Conservation (phyloP, 495 filamentous ascomycete genomes). For the Aspergillus asperescens region DNA sequence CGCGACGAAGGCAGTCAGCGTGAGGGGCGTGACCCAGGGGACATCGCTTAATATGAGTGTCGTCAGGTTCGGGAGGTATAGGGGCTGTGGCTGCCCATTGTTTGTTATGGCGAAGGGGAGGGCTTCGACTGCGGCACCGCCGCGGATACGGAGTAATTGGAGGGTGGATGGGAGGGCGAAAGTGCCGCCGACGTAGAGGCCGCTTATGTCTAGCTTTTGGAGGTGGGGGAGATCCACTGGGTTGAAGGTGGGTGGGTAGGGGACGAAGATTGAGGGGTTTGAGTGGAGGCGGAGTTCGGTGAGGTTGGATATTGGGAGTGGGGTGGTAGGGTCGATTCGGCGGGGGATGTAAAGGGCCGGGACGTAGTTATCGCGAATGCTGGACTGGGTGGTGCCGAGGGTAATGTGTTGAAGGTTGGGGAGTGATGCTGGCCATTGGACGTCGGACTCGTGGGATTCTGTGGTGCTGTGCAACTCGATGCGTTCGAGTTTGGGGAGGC, state of each 20-base stretch:
- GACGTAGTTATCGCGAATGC: not conserved
- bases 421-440: slow-evolving; percentile 26
- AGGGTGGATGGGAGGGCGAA: slow-evolving; percentile 28
- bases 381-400: slow-evolving; percentile 18
- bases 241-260: slow-evolving; percentile 20
- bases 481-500: slow-evolving; percentile 38
- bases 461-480: slow-evolving; percentile 32
- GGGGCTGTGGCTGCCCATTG: not conserved
- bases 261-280: slow-evolving; percentile 20
- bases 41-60: slow-evolving; percentile 31
- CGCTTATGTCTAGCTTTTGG: slow-evolving; percentile 30
- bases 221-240: slow-evolving; percentile 19
- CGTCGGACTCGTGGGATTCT: slow-evolving; percentile 11
- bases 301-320: slow-evolving; percentile 30
- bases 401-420: slow-evolving; percentile 35
- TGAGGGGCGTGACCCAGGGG: slow-evolving; percentile 20
- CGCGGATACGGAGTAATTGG: slow-evolving; percentile 29
- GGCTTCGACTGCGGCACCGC: slow-evolving; percentile 19
- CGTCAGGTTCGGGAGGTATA: slow-evolving; percentile 26
- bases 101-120: slow-evolving; percentile 12
- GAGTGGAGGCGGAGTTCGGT: slow-evolving; percentile 34
- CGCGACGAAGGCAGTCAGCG: slow-evolving; percentile 16
- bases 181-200: slow-evolving; percentile 18
- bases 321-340: not conserved
- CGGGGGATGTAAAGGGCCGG: slow-evolving; percentile 22